Evolutionary conservation across 257 asterid genomes (phyloP).

Genomic region (Solanum neorickii): DNA sequence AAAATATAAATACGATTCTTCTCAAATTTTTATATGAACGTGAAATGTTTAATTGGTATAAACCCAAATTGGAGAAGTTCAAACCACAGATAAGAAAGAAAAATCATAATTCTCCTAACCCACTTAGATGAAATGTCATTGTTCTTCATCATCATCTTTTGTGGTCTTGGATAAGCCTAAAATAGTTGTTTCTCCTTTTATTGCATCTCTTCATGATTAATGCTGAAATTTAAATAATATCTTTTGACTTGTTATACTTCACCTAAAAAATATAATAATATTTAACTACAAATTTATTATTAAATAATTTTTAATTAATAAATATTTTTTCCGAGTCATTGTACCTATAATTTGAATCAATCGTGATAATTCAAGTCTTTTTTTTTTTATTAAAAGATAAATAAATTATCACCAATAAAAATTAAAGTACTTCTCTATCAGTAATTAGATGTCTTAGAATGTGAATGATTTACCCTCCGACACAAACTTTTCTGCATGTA

Average conservation of each 20-base stretch:
- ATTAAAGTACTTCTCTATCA: background rate
- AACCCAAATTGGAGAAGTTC: background rate
- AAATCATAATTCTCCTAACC: background rate
- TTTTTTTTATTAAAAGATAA: background rate
- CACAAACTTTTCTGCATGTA: rapidly evolving
- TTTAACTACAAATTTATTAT: background rate
- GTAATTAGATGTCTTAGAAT: background rate
- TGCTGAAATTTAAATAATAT: background rate
- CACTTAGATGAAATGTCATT: background rate
- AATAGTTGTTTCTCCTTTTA: background rate
- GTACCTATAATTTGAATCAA: background rate
- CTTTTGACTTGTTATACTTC: background rate
- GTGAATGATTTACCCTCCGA: background rate
- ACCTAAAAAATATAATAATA: background rate
- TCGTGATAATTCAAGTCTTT: background rate
- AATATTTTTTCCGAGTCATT: background rate
- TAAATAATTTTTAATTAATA: background rate
- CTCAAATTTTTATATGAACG: background rate
- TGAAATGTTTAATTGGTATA: background rate
- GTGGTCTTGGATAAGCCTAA: background rate
- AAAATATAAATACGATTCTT: rapidly evolving
- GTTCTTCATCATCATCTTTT: background rate
- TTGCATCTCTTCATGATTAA: background rate
- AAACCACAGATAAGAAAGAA: background rate
- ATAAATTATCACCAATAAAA: background rate